A percentile compares a stretch with the other conserved stretches of the same genome.
phyloP scores from a whole-genome alignment of 495 filamentous ascomycete species.

The Jackrogersella minutella region DNA sequence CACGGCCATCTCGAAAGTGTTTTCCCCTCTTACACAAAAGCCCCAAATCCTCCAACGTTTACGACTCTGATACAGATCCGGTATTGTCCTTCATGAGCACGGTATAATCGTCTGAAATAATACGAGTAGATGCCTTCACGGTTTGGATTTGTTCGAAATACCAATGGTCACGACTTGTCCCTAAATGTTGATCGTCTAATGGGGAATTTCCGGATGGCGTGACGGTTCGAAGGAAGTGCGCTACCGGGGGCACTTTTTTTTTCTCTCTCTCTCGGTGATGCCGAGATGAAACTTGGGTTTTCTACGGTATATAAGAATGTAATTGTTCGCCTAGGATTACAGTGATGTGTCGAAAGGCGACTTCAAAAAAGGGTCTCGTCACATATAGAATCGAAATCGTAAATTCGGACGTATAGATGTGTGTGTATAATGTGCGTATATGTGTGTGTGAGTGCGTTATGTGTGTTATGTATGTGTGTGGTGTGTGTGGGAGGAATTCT shows the following conservation, averaged over 20 bases:
- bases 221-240: slow-evolving; percentile 12
- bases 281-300: slow-evolving; percentile 11
- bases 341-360: neutral
- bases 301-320: slow-evolving; percentile 3
- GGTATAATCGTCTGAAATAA: slow-evolving; percentile 12
- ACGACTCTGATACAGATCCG: slow-evolving; percentile 17
- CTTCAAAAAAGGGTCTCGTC: neutral
- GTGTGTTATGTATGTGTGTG: neutral
- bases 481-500: slow-evolving; percentile 17
- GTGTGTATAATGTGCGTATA: neutral
- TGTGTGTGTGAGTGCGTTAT: neutral
- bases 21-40: slow-evolving; percentile 11
- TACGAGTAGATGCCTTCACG: slow-evolving; percentile 8
- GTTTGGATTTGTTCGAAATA: neutral
- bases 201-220: slow-evolving; percentile 27
- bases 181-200: slow-evolving; percentile 1
- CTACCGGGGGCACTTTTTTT: slow-evolving; percentile 5
- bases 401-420: slow-evolving; percentile 2
- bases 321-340: neutral
- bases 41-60: slow-evolving; percentile 32
- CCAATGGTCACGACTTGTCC: slow-evolving; percentile 6
- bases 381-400: slow-evolving; percentile 12
- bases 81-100: slow-evolving; percentile 31
- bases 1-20: slow-evolving; percentile 50
- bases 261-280: slow-evolving; percentile 6